A percentile compares a stretch with the other conserved stretches of the same genome.
phyloP scores from a whole-genome alignment of 1,284 basidiomycete genomes.

The Apiotrichum laibachii region DNA sequence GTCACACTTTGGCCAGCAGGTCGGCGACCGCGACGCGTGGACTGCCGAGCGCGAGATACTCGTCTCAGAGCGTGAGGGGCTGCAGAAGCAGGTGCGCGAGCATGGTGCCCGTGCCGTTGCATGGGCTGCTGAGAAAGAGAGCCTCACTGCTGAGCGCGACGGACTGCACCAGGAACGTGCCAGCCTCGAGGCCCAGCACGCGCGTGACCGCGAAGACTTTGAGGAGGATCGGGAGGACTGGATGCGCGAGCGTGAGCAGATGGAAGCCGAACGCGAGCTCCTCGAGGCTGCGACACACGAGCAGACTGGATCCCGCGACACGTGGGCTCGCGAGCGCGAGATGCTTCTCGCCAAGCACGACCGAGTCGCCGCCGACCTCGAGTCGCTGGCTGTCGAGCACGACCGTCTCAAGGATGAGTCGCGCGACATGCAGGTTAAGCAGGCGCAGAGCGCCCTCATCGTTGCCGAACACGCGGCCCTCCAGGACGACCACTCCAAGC shows the following conservation, averaged over 20 bases:
- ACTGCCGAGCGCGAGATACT: slow-evolving; percentile 15
- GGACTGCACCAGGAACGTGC: neutral
- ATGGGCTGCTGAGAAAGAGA: slow-evolving; percentile 2
- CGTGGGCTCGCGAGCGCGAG: slow-evolving; percentile 1
- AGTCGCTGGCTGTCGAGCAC: slow-evolving; percentile 1
- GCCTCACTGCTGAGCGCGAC: slow-evolving; percentile 7
- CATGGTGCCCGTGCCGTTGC: neutral
- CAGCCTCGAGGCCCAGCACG: neutral
- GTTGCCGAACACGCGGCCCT: neutral
- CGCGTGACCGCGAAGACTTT: neutral
- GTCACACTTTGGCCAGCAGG: slow-evolving; percentile 1
- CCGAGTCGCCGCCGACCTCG: slow-evolving; percentile 4
- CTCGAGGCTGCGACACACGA: neutral
- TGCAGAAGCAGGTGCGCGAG: slow-evolving; percentile 1
- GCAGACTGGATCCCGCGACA: too few species aligned
- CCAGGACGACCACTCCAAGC: neutral
- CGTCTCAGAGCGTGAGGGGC: slow-evolving; percentile 11
- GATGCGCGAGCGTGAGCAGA: neutral
- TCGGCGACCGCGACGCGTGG: slow-evolving; percentile 1
- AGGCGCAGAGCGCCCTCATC: neutral
- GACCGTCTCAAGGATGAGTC: slow-evolving; percentile 5
- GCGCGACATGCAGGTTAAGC: neutral
- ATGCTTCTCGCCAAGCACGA: neutral
- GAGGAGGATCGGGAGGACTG: neutral
- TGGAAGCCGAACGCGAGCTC: slow-evolving; percentile 3